These are phyloP conservation scores for Sistotremastrum niveocremeum DNA, from an alignment of 768 basidiomycete genomes.

Conservation along the genomic window DNA sequence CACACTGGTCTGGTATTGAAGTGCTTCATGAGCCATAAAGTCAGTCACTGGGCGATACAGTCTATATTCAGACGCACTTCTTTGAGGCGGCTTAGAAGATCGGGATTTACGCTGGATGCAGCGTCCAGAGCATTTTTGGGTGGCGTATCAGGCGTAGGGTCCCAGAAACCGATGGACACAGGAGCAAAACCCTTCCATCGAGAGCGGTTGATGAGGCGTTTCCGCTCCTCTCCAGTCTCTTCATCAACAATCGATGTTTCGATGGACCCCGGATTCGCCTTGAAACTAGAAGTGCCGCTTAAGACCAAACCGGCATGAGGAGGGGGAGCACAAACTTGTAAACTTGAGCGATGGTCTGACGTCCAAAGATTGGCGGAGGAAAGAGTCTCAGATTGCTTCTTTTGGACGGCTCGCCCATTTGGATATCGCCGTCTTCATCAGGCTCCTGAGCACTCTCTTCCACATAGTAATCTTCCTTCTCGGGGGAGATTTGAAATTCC, in stretches of 20 bases:
- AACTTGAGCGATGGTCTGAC: constrained; percentile 62
- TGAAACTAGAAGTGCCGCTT: constrained; percentile 37
- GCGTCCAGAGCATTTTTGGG: constrained; percentile 50
- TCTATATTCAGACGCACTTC: constrained; percentile 26
- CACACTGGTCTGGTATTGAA: constrained; percentile 73
- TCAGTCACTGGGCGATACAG: constrained; percentile 8
- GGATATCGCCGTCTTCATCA: constrained; percentile 12
- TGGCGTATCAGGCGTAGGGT: constrained; percentile 58
- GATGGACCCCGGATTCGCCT: constrained; percentile 63
- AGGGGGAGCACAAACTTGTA: constrained; percentile 46
- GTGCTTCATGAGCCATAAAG: constrained; percentile 27
- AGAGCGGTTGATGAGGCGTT: constrained; percentile 71
- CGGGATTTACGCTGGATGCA: constrained; percentile 37
- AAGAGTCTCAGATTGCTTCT: constrained; percentile 59
- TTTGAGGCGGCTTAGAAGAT: constrained; percentile 39
- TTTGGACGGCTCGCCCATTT: constrained; percentile 21
- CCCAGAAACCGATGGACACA: constrained; percentile 52
- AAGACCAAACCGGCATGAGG: background rate
- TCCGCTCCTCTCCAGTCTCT: constrained; percentile 69
- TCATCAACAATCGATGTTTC: constrained; percentile 52
- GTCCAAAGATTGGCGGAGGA: constrained; percentile 82
- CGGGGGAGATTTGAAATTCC: constrained; percentile 53
- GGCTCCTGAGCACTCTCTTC: constrained; percentile 13
- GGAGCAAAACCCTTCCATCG: constrained; percentile 81
- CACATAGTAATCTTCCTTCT: constrained; percentile 49